phyloP scores from a whole-genome alignment of 116 monocot genomes.

The Dioscorea cayenensis region DNA sequence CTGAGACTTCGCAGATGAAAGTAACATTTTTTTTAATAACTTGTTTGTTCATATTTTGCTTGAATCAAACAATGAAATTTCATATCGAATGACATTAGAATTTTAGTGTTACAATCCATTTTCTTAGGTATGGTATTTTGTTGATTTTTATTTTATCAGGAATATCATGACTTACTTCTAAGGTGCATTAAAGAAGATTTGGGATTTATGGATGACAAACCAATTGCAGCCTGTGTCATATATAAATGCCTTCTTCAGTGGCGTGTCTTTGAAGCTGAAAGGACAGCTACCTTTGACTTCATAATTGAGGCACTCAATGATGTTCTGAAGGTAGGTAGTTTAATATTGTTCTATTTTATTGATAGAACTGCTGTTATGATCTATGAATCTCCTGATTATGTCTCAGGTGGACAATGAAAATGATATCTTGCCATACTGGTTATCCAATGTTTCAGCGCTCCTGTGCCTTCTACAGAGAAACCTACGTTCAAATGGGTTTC shows the following conservation, averaged over 20 bases:
- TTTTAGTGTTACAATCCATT: background rate
- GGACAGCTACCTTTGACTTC: constrained; percentile 77
- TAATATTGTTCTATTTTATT: background rate
- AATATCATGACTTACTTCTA: constrained; percentile 62
- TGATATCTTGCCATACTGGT: constrained; percentile 85
- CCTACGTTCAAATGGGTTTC: constrained; percentile 62
- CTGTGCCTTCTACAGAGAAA: constrained; percentile 91
- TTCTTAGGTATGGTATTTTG: background rate
- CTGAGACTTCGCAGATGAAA: no score
- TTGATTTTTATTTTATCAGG: constrained; percentile 31
- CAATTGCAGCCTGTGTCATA: constrained; percentile 81
- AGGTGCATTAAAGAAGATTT: constrained; percentile 79
- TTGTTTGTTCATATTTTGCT: no score
- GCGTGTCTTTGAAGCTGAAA: constrained; percentile 86
- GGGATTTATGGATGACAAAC: constrained; percentile 93
- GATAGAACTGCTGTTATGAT: background rate
- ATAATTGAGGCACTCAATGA: constrained; percentile 78
- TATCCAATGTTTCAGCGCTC: constrained; percentile 92
- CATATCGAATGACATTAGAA: no score
- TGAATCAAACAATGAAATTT: no score
- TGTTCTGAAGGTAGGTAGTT: constrained; percentile 54
- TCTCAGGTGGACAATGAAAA: constrained; percentile 57
- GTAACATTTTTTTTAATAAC: no score
- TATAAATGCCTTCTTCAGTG: constrained; percentile 83
- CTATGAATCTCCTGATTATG: constrained; percentile 7